Evolutionary conservation across 352 stramenopile genomes (phyloP).

Genomic region (Globisporangium spiculum): DNA sequence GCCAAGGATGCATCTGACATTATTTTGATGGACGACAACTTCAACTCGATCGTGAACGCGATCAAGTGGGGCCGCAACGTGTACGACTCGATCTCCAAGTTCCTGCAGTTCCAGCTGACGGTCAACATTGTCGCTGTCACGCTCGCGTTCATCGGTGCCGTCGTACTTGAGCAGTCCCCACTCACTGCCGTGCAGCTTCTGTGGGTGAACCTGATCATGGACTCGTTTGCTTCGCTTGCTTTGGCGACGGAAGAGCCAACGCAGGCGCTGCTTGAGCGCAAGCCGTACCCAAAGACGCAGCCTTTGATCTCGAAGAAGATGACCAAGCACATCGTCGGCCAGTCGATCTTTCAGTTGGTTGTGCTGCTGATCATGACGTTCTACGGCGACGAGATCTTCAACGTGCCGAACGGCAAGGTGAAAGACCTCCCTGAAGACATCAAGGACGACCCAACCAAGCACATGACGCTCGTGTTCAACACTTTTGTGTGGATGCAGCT

Average conservation of each 20-base stretch:
- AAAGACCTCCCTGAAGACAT: conserved; percentile 34
- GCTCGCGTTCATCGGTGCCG: conserved; percentile 87
- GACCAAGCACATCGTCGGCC: conserved; percentile 92
- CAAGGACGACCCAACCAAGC: conserved; percentile 54
- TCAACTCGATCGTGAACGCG: conserved; percentile 94
- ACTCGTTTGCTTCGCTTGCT: conserved; percentile 94
- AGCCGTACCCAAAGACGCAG: conserved; percentile 88
- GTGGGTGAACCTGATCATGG: conserved; percentile 98
- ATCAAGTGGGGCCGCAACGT: conserved; percentile 96
- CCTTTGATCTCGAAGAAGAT: conserved; percentile 92
- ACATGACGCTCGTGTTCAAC: conserved; percentile 97
- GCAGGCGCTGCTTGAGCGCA: conserved; percentile 81
- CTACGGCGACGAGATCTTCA: conserved; percentile 47
- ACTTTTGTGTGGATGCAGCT: conserved; percentile 96
- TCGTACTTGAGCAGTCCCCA: conserved; percentile 59
- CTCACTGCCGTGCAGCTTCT: conserved; percentile 95
- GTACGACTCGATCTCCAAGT: conserved; percentile 97
- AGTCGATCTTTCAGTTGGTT: conserved; percentile 89
- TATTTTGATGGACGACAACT: conserved; percentile 95
- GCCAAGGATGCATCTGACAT: conserved; percentile 95
- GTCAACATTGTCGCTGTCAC: conserved; percentile 93
- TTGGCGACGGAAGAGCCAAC: conserved; percentile 93
- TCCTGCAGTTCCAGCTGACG: conserved; percentile 96
- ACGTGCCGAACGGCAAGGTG: conserved; percentile 36
- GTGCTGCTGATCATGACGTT: conserved; percentile 88